Evolutionary conservation across 2,329 filamentous ascomycete genomes (phyloP), one percentile per base, ranked within the genome.

Genomic region (Botryosphaeria agaves): DNA sequence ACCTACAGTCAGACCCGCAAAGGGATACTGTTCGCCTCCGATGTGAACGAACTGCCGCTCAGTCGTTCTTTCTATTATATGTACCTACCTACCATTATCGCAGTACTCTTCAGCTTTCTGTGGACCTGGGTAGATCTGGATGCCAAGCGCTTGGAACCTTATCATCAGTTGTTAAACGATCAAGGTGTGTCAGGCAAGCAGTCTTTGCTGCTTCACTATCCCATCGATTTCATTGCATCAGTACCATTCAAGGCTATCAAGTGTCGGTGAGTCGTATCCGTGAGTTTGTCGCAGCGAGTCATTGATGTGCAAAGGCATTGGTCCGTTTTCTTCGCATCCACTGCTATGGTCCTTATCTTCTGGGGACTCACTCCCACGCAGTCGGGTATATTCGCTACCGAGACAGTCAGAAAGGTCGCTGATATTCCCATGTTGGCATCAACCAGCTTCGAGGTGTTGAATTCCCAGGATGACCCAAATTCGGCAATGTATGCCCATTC

Each of bases 51-150:
- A 2, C 43, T 72, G 0, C 54, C 66, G 0, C 2, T 47, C 0
- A 35, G 38, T 1, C 46, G 44, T 0, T 53, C 38, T 0, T 56
- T 66, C 4, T 32, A 45, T 0, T 70, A 67, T n/a, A 40, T 62
- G 0, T 72, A 69, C 28, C 38, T 62, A 0, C 69, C 71, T 0
- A 74, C 62, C 0, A 51, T 72, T 0, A 30, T 72, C 0, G 61
- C 68, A 0, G 61, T 74, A 0, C 5, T 66, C 0, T 74, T 69
- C 36, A 66, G 66, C 23, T 53, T 73, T 1, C 27, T 63, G 0
- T 75, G 69, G 68, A 59, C 54, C 3, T 72, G 69, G 66, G 55
- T 73, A 0, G 70, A 76, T 30, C 42, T 75, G 0, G 66, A 76
- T 20, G 50, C 59, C 0, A 70, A 72, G 34, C 40, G 72, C 0